Base-by-base conservation (phyloP, 371 early-diverging fungal genomes). In the Coemansia sp. region DNA sequence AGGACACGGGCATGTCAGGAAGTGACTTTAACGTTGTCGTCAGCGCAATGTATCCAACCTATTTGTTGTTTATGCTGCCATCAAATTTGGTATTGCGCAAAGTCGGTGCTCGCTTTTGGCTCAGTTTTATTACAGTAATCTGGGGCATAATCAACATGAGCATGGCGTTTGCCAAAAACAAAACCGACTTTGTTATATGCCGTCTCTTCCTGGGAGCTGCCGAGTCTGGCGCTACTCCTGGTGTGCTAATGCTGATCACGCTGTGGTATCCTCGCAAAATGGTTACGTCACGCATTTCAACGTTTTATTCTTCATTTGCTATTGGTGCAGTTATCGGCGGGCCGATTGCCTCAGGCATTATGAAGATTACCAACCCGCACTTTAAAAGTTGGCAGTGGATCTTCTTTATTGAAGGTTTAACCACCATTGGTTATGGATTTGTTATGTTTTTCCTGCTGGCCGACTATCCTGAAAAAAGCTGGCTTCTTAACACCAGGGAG, bases 341-440 rank as follows among this genome's bases (percentile, higher is more conserved):
- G 0, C 80, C 87, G 5, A 79, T 87, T 4, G 82, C 87, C 4
- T 84, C 86, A 53, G 88, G 86, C 6, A 80, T 90, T 42, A 76
- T 64, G 21, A 64, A 78, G 34, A 85, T 89, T 63, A 62, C 77
- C 16, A 68, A 70, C 31, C 26, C 24, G 24, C 24, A 24, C 24
- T 24, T 24, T 24, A 24, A 24, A 24, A 24, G 24, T 24, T 24
- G 24, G 64, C 69, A 81, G 73, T 88, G 88, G 85, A 67, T 91
- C 54, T 92, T 91, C 69, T 83, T 91, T 34, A 82, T 92, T 50
- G 90, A 90, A 68, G 91, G 90, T 5, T 63, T 90, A 40, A 86
- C 87, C 2, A 86, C 92, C 0, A 73, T 88, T 2, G 37, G 88
- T 0, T 78, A 89, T 53, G 85, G 90, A 14, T 37, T 85, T 27